Evolutionary conservation across 768 basidiomycete species (phyloP), one percentile per base, ranked within the genome.

Genomic region (Plicaturopsis crispa): DNA sequence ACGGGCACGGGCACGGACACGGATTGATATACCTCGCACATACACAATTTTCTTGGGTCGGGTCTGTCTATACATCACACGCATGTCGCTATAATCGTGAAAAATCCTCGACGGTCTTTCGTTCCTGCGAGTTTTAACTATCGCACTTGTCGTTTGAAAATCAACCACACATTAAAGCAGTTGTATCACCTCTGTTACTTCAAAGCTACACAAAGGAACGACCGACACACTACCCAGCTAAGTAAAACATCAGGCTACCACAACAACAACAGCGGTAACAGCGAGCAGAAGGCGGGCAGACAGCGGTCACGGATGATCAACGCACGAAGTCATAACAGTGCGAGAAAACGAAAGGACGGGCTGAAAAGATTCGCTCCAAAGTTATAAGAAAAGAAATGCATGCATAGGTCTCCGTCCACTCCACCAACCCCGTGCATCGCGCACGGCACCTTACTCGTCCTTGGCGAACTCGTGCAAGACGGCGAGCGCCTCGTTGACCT

Each of bases 401-500:
- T 34, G n/a, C n/a, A n/a, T n/a, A 28, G 14, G 14, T 28, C 8
- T 28, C 14, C 26, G 14, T 28, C 14, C 8, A 28, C 26, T 14
- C 8, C 26, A 28, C 14, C 26, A 8, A 14, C 26, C 14, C 23
- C 19, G 22, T 12, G 36, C 46, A 50, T 36, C 48, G 26, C 7
- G 48, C 40, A 43, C 18, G 18, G 30, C 39, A 16, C 33, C 31
- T 19, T 33, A 31, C 13, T 39, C 38, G 20, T 66, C 68, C 58
- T 64, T 66, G 43, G 80, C 56, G 69, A 83, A 97, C 53, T 96
- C 92, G 40, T 86, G 80, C 38, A 97, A 72, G 35, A 97, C 93
- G 41, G 70, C 57, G 45, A 97, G 73, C 22, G 94, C 94, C 70
- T 98, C 94, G 43, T 75, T 78, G 48, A 96, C 85, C 74, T 99